phyloP scores from a whole-genome alignment of 345 rosid genomes.

The Erucastrum elatum region DNA sequence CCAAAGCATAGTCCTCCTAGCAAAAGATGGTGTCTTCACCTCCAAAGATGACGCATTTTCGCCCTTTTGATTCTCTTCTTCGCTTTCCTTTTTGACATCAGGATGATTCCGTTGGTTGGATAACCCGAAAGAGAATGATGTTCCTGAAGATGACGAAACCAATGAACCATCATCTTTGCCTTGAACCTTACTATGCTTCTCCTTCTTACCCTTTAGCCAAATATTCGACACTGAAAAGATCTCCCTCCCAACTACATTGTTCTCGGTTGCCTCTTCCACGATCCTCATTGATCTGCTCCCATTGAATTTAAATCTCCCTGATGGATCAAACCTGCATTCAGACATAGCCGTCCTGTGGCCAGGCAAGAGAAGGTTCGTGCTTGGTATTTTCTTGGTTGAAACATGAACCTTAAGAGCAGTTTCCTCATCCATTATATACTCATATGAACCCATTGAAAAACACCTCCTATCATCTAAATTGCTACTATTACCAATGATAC shows the following conservation, averaged over 20 bases:
- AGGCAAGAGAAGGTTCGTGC: constrained; percentile 37
- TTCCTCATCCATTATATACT: constrained; percentile 84
- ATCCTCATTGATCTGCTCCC: constrained; percentile 33
- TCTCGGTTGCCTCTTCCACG: constrained; percentile 21
- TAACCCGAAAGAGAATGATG: constrained; percentile 57
- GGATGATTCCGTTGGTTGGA: constrained; percentile 8
- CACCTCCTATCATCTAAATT: constrained; percentile 69
- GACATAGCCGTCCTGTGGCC: constrained; percentile 60
- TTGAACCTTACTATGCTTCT: constrained; percentile 42
- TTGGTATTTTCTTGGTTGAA: constrained; percentile 64
- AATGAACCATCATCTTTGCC: constrained; percentile 31
- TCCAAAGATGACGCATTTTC: constrained; percentile 36
- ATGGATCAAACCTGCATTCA: constrained; percentile 51
- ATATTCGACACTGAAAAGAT: constrained; percentile 52
- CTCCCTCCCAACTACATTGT: constrained; percentile 47
- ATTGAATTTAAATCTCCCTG: constrained; percentile 54
- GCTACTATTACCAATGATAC: constrained; percentile 39
- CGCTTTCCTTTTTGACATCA: constrained; percentile 24
- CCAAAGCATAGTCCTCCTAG: constrained; percentile 92
- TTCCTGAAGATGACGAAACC: constrained; percentile 46
- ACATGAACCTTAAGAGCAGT: constrained; percentile 76
- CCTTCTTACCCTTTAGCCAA: constrained; percentile 75
- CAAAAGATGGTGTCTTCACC: constrained; percentile 79
- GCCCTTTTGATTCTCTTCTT: constrained; percentile 28
- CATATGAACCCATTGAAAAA: constrained; percentile 92